Evolutionary conservation across 345 rosid genomes (phyloP).

Genomic region (Populus euphratica): DNA sequence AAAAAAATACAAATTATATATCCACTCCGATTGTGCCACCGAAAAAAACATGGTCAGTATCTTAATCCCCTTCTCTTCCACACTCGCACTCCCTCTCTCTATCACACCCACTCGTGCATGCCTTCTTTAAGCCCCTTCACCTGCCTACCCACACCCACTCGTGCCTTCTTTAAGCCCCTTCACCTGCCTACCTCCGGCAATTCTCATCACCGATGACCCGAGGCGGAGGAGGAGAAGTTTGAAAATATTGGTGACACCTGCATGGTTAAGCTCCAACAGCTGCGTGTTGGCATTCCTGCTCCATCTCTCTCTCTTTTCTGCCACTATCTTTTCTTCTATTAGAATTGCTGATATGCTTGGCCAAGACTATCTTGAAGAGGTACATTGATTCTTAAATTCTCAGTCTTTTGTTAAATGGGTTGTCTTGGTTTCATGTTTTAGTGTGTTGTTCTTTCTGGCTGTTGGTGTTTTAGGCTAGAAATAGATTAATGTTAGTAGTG

Average conservation of each 20-base stretch:
- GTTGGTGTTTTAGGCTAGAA: background rate
- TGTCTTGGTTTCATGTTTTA: background rate
- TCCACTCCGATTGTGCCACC: background rate
- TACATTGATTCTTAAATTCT: slow-evolving; percentile 8
- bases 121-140: slow-evolving; percentile 10
- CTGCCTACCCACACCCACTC: slow-evolving; percentile 10
- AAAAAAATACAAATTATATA: no score
- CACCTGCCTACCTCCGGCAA: slow-evolving; percentile 9
- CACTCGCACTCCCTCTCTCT: slow-evolving; percentile 27
- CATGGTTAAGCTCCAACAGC: slow-evolving; percentile 58
- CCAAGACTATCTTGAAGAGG: slow-evolving; percentile 68
- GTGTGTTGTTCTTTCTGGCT: background rate
- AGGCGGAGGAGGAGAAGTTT: slow-evolving; percentile 28
- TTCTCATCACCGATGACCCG: slow-evolving; percentile 16
- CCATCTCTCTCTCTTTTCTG: slow-evolving; percentile 64
- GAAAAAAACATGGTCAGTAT: background rate
- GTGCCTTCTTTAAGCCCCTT: slow-evolving; percentile 5
- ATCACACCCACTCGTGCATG: slow-evolving; percentile 11
- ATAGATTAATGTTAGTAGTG: background rate
- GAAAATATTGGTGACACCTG: slow-evolving; percentile 47
- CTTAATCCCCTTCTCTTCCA: background rate
- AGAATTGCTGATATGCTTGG: slow-evolving; percentile 73
- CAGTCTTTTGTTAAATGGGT: background rate
- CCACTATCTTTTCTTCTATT: slow-evolving; percentile 59
- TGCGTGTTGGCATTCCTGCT: slow-evolving; percentile 59